Evolutionary conservation across 352 stramenopile species (phyloP).

Genomic region (Phytophthora ohioensis): DNA sequence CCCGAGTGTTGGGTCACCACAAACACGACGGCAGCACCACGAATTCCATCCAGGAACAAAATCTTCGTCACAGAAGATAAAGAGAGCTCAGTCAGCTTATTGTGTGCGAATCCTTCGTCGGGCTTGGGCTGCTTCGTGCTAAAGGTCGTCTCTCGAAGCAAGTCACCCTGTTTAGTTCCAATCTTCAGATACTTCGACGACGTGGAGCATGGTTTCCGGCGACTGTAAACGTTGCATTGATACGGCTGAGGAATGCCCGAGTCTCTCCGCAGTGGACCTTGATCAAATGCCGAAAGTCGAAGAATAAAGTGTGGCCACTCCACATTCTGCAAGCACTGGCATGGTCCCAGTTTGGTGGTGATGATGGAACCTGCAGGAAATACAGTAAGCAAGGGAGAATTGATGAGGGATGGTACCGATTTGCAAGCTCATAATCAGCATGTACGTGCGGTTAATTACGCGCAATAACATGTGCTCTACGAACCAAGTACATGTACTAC

Average conservation of each 20-base stretch:
- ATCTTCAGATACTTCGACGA: neutral
- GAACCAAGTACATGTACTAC: no score
- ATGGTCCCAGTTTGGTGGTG: neutral
- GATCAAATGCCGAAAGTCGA: neutral
- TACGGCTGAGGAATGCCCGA: no score
- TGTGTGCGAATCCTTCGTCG: neutral
- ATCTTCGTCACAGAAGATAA: neutral
- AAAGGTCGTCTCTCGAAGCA: neutral
- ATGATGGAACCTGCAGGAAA: no score
- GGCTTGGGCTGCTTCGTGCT: neutral
- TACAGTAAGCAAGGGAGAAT: neutral
- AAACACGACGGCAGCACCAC: slow-evolving; percentile 6
- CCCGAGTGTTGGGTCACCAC: slow-evolving; percentile 11
- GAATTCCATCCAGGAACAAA: neutral
- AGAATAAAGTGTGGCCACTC: neutral
- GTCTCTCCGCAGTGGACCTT: neutral
- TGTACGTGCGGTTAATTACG: neutral
- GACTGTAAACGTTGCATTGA: neutral
- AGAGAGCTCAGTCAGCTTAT: neutral
- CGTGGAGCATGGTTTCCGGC: neutral
- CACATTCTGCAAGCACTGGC: neutral
- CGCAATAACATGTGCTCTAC: no score
- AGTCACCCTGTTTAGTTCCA: neutral
- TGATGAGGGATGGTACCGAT: neutral
- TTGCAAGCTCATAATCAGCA: neutral